Conservation (phyloP, 2,329 filamentous ascomycete species). For the Trichoderma hamatum region DNA sequence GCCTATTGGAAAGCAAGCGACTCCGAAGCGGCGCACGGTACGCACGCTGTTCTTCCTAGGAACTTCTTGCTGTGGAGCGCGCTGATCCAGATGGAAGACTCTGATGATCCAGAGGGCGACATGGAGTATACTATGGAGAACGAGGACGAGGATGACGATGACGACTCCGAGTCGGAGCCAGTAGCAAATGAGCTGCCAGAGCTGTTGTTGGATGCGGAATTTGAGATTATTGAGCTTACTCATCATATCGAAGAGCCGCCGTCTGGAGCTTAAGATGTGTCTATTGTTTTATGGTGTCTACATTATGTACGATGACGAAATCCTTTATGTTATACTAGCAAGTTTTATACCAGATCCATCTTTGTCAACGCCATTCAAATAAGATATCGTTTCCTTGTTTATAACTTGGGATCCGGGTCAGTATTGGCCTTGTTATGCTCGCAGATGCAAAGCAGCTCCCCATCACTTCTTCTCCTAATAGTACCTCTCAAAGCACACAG, state of each 20-base stretch:
- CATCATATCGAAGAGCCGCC: constrained; percentile 18
- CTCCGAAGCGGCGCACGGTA: constrained; percentile 32
- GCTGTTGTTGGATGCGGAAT: constrained; percentile 34
- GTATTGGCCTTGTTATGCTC: constrained; percentile 69
- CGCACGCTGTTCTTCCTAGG: constrained; percentile 34
- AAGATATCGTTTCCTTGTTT: not conserved
- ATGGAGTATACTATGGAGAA: constrained; percentile 36
- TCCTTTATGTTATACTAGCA: not conserved
- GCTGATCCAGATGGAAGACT: constrained; percentile 32
- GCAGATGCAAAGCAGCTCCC: constrained; percentile 57
- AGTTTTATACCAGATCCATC: not conserved
- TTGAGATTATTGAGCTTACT: constrained; percentile 30
- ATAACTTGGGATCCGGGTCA: constrained; percentile 48
- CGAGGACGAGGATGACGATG: constrained; percentile 38
- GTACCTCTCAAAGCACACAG: constrained; percentile 57
- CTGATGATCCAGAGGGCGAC: constrained; percentile 34
- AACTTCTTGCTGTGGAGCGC: constrained; percentile 39
- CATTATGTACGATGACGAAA: not conserved
- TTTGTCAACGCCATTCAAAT: not conserved
- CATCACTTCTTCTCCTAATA: constrained; percentile 57
- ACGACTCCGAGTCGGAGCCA: constrained; percentile 35
- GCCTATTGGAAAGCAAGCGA: constrained; percentile 77
- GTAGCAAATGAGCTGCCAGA: constrained; percentile 34
- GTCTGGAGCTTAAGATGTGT: not conserved
- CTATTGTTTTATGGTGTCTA: not conserved